These are phyloP conservation scores for Cryptosporidium viatorum DNA, from an alignment of 169 alveolate species.

Conservation along the genomic window DNA sequence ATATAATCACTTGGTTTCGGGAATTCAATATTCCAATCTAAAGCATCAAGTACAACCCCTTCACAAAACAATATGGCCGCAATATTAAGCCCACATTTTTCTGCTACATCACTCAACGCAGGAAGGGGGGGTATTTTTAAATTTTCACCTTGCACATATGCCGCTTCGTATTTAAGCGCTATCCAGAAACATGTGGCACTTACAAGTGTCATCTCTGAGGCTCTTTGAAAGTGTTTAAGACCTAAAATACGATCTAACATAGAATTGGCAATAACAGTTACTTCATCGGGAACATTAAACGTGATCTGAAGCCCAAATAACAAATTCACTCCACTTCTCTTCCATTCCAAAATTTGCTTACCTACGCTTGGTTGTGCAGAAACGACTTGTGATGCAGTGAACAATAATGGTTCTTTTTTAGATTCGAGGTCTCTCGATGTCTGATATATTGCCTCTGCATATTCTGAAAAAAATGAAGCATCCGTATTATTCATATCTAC, in stretches of 20 bases:
- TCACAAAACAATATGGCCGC: slow-evolving; percentile 71
- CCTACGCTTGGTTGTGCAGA: slow-evolving; percentile 75
- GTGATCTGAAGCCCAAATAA: slow-evolving; percentile 66
- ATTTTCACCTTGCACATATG: slow-evolving; percentile 74
- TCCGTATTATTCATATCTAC: slow-evolving; percentile 60
- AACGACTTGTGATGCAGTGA: slow-evolving; percentile 72
- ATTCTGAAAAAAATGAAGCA: slow-evolving; percentile 66
- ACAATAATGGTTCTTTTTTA: slow-evolving; percentile 40
- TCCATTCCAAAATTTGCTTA: slow-evolving; percentile 70
- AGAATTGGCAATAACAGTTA: slow-evolving; percentile 68
- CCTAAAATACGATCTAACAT: slow-evolving; percentile 76
- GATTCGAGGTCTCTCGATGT: slow-evolving; percentile 67
- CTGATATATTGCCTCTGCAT: slow-evolving; percentile 74
- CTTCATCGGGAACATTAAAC: slow-evolving; percentile 72
- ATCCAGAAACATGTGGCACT: slow-evolving; percentile 75
- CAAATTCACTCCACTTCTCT: slow-evolving; percentile 68
- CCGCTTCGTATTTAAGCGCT: slow-evolving; percentile 68
- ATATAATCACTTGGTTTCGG: slow-evolving; percentile 76
- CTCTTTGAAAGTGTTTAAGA: slow-evolving; percentile 69
- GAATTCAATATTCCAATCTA: slow-evolving; percentile 71
- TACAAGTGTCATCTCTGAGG: slow-evolving; percentile 74
- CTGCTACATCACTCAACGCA: slow-evolving; percentile 72
- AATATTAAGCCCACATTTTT: slow-evolving; percentile 70
- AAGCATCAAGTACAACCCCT: slow-evolving; percentile 67
- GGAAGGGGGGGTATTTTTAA: slow-evolving; percentile 68